These are phyloP conservation scores for Rhododendron simsii DNA, from an alignment of 148 eudicot genomes.

Conservation along the genomic window DNA sequence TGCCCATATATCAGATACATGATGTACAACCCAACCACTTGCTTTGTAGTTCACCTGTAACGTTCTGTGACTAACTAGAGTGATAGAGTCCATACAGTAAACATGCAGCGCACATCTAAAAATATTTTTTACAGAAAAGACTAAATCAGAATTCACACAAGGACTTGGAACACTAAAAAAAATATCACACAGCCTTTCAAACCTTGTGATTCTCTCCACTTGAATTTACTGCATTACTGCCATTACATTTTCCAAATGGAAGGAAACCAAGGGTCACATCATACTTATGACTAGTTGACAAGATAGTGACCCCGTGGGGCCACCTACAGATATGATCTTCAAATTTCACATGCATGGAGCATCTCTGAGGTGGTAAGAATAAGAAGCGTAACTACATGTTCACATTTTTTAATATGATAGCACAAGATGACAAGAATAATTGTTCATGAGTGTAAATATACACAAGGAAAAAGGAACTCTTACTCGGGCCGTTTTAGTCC, in stretches of 20 bases:
- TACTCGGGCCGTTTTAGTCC: slow-evolving; percentile 64
- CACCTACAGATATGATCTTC: neutral
- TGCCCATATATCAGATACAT: slow-evolving; percentile 87
- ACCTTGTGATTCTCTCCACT: neutral
- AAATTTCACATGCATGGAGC: neutral
- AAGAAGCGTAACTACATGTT: neutral
- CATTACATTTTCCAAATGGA: neutral
- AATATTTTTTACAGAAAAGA: neutral
- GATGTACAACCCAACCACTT: slow-evolving; percentile 87
- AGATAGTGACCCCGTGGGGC: neutral
- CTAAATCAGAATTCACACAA: neutral
- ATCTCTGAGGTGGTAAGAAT: neutral
- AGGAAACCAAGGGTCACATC: neutral
- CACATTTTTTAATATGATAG: neutral
- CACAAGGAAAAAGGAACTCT: neutral
- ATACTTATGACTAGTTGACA: neutral
- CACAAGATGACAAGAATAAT: neutral
- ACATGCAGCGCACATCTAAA: neutral
- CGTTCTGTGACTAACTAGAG: slow-evolving; percentile 24
- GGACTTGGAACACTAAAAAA: neutral
- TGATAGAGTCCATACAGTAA: neutral
- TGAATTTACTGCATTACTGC: neutral
- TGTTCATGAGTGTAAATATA: neutral
- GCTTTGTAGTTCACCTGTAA: slow-evolving; percentile 70
- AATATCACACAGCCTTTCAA: neutral